These are phyloP conservation scores for Mycena maculata DNA, from an alignment of 768 basidiomycete species.

Conservation along the genomic window DNA sequence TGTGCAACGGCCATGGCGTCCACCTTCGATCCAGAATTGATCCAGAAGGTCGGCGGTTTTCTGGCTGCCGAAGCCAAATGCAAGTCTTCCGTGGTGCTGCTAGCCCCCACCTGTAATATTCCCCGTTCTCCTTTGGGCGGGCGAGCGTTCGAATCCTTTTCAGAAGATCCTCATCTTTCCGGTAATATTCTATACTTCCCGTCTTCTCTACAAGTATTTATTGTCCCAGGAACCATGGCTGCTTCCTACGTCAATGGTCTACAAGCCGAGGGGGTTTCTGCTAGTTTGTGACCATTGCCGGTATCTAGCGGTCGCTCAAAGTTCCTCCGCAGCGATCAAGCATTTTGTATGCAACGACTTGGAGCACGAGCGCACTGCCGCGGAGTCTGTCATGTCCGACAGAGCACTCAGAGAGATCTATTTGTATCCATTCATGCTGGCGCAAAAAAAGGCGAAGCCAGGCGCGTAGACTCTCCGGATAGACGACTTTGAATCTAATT, in stretches of 20 bases:
- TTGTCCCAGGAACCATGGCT: slow-evolving; percentile 61
- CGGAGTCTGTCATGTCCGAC: slow-evolving; percentile 71
- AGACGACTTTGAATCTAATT: background rate
- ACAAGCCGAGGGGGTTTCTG: slow-evolving; percentile 72
- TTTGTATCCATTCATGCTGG: slow-evolving; percentile 80
- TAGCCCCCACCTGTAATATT: slow-evolving; percentile 78
- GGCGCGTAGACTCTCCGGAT: slow-evolving; percentile 27
- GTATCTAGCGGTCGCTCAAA: background rate
- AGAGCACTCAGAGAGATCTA: slow-evolving; percentile 80
- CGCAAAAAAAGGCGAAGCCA: slow-evolving; percentile 70
- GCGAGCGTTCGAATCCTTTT: slow-evolving; percentile 77
- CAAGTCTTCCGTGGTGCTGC: slow-evolving; percentile 70
- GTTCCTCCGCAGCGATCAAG: slow-evolving; percentile 64
- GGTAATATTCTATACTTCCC: slow-evolving; percentile 48
- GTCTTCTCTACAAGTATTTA: background rate
- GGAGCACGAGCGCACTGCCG: slow-evolving; percentile 75
- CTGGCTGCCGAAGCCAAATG: slow-evolving; percentile 74
- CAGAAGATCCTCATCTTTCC: slow-evolving; percentile 76
- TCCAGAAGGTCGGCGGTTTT: slow-evolving; percentile 65
- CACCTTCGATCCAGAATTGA: slow-evolving; percentile 72
- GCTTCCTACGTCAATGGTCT: slow-evolving; percentile 78
- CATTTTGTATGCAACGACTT: slow-evolving; percentile 82
- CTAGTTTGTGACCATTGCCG: slow-evolving; percentile 49
- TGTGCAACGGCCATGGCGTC: slow-evolving; percentile 78
- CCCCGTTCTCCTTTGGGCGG: slow-evolving; percentile 73